Conservation (phyloP, 257 asterid genomes). For the Gynochthodes officinalis region DNA sequence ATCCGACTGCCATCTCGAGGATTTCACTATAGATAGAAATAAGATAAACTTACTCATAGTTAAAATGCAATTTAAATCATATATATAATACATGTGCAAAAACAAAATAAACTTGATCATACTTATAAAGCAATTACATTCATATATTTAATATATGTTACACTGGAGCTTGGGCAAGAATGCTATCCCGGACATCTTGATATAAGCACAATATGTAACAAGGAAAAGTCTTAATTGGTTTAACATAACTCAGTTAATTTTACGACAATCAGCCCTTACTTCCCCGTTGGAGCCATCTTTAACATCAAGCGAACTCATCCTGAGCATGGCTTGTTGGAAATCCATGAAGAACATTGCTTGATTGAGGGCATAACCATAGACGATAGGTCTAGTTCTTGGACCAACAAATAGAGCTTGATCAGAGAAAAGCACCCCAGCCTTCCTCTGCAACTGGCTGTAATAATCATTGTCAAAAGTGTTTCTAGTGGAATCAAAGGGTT, state of each 20-base stretch:
- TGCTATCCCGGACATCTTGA: too few relatives aligned
- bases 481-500: conserved; percentile 57
- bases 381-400: conserved; percentile 53
- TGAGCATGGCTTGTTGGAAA: conserved; percentile 74
- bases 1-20: too few relatives aligned
- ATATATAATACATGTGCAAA: too few relatives aligned
- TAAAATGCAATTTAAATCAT: too few relatives aligned
- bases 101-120: too few relatives aligned
- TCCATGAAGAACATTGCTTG: conserved; percentile 78
- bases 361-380: conserved; percentile 61
- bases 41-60: too few relatives aligned
- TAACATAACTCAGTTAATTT: conserved; percentile 35
- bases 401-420: conserved; percentile 70
- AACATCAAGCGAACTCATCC: conserved; percentile 71
- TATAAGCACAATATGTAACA: too few relatives aligned
- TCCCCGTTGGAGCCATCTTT: conserved; percentile 71
- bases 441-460: conserved; percentile 54
- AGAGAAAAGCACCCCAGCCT: conserved; percentile 64
- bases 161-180: too few relatives aligned
- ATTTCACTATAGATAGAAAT: too few relatives aligned
- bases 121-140: too few relatives aligned
- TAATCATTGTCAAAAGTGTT: conserved; percentile 60
- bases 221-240: background rate
- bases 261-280: conserved; percentile 56
- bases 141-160: too few relatives aligned